Evolutionary conservation across 495 filamentous ascomycete genomes (phyloP), one percentile per base, ranked within the genome.

Genomic region (Xylona heveae): DNA sequence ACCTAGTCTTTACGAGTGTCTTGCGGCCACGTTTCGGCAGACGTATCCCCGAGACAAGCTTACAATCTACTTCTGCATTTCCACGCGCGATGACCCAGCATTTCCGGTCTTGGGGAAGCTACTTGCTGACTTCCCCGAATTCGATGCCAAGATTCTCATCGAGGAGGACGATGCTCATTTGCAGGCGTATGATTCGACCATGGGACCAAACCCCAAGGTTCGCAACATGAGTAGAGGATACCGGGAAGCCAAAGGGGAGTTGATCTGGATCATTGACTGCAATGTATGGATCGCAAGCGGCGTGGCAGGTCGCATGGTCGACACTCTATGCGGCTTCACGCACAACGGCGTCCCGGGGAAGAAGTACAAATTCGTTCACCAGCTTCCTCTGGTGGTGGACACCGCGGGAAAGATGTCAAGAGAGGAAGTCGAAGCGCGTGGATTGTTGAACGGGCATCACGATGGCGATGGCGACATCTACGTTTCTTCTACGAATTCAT

Each of bases 121-220:
- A 6, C 42, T 94, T 28, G 45, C 52, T 23, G 71, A 84, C 48
- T 78, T 85, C 42, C 67, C 77, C 0, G 49, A 54, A n/a, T 64
- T 71, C 46, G 76, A 94, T 51, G 74, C 70, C 7, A 62, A 61
- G 24, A 52, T 95, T 9, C 59, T 78, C 8, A 61, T 94, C n/a
- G 88, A 94, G 47, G 69, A 83, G 31, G 80, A 94, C 35, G 88
- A 97, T 48, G 74, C 78, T 0, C 59, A 88, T 4, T 62, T 66
- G 6, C 41, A 53, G 23, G 47, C 52, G 6, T 60, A 55, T 19
- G 53, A 64, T 31, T 39, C 51, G 24, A 57, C 66, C 31, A 58
- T 97, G 30, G 90, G 90, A 0, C 90, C 90, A 3, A 99, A 99
- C 50, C 90, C 90, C 7, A 99, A 99, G 55, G 92, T 99, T 43